A percentile compares a stretch with the other conserved stretches of the same genome.
These are phyloP conservation scores for Gillenia trifoliata DNA, from an alignment of 306 rosid species.

Conservation along the genomic window DNA sequence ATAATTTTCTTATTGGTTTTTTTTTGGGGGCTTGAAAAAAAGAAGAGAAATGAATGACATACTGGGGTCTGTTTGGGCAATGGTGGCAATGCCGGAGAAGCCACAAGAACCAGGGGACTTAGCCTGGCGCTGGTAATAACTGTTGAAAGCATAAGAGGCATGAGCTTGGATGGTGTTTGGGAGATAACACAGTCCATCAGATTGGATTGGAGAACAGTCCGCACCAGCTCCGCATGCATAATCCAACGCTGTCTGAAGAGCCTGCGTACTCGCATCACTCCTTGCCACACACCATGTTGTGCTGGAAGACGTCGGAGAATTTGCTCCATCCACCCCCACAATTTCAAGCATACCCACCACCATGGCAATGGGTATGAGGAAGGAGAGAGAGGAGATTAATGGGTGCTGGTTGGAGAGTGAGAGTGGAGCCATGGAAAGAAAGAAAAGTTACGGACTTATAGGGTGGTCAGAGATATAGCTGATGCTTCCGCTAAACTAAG, in stretches of 20 bases:
- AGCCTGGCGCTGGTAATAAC: constrained; percentile 49
- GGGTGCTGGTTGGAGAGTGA: background rate
- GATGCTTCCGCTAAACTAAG: constrained; percentile 29
- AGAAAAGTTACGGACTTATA: constrained; percentile 21
- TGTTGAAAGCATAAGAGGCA: constrained; percentile 88
- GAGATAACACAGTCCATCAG: constrained; percentile 66
- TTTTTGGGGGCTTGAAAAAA: background rate
- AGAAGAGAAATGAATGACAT: background rate
- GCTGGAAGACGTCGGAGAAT: background rate
- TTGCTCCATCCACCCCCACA: constrained; percentile 17
- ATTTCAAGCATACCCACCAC: background rate
- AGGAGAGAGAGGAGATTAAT: background rate
- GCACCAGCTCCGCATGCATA: constrained; percentile 78
- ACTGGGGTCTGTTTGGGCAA: constrained; percentile 89
- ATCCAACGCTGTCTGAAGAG: constrained; percentile 68
- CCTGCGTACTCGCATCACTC: constrained; percentile 52
- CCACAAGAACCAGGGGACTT: constrained; percentile 81
- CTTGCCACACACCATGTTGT: constrained; percentile 74
- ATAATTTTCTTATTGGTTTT: background rate
- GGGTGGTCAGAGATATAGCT: constrained; percentile 7
- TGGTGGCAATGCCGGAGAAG: constrained; percentile 69
- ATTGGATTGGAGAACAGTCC: constrained; percentile 58
- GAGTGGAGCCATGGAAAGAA: constrained; percentile 42
- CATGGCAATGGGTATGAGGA: background rate
- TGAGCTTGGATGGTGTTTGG: constrained; percentile 94